Percentiles rank a stretch among this genome's conserved stretches.
phyloP scores from a whole-genome alignment of 345 rosid genomes.

The Ceriops decandra region DNA sequence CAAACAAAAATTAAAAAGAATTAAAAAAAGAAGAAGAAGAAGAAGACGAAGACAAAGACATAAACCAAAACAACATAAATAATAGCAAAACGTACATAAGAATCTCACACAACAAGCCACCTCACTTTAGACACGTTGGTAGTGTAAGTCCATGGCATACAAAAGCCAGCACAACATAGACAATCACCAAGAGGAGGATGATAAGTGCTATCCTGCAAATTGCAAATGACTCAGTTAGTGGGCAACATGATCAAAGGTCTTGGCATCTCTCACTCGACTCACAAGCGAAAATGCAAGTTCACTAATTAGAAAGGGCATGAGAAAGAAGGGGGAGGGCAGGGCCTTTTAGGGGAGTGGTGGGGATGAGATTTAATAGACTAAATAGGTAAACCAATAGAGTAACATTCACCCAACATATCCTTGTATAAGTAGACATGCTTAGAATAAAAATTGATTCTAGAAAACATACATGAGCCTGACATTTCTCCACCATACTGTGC shows the following conservation, averaged over 20 bases:
- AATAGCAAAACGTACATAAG: conserved; percentile 7
- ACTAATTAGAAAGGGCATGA: no score
- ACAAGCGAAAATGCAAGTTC: not conserved
- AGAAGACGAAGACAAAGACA: not conserved
- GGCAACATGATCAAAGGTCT: conserved; percentile 1
- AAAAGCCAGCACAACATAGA: conserved; percentile 68
- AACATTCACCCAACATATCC: no score
- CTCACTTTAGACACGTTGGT: conserved; percentile 68
- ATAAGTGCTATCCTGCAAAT: conserved; percentile 65
- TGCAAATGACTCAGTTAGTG: conserved; percentile 15
- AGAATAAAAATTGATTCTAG: conserved; percentile 2
- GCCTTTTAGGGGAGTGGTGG: no score
- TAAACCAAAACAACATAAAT: not conserved
- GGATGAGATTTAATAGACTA: no score
- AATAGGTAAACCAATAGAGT: no score
- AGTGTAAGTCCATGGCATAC: conserved; percentile 76
- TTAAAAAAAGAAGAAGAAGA: not conserved
- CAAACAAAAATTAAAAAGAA: conserved; percentile 8
- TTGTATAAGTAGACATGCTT: not conserved
- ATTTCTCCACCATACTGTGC: conserved; percentile 89
- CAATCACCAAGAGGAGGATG: conserved; percentile 50
- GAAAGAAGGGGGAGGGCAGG: no score
- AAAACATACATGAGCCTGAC: conserved; percentile 74
- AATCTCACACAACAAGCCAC: conserved; percentile 17
- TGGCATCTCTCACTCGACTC: conserved; percentile 1